A percentile compares a stretch with the other conserved stretches of the same genome.
Evolutionary conservation across 2,329 filamentous ascomycete genomes (phyloP).

Genomic region (Trichoderma sp.): DNA sequence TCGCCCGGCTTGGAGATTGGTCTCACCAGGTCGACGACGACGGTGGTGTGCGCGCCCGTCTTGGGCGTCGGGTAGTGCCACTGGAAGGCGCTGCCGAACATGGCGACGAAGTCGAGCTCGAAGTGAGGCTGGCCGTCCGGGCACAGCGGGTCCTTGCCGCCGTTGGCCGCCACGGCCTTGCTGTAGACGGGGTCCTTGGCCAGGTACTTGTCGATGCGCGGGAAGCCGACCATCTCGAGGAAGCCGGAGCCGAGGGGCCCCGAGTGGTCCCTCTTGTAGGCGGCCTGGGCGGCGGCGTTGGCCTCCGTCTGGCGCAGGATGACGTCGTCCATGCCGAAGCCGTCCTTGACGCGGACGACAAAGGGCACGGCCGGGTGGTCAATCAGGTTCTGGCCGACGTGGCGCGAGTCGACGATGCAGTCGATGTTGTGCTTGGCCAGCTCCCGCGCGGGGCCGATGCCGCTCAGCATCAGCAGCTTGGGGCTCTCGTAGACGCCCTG

Average conservation of each 20-base stretch:
- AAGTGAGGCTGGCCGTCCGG: constrained; percentile 62
- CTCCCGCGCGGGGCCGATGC: constrained; percentile 60
- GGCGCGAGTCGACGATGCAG: constrained; percentile 57
- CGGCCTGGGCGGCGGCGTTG: constrained; percentile 40
- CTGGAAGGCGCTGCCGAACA: constrained; percentile 56
- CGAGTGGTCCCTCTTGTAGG: constrained; percentile 44
- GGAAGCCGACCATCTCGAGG: constrained; percentile 58
- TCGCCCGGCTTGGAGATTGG: constrained; percentile 51
- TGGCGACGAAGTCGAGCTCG: constrained; percentile 62
- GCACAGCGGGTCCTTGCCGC: constrained; percentile 55
- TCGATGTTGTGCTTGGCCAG: constrained; percentile 57
- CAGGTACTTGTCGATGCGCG: constrained; percentile 58
- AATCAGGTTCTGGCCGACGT: constrained; percentile 66
- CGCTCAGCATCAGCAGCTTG: constrained; percentile 65
- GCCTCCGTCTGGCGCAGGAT: constrained; percentile 44
- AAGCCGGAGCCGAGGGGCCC: constrained; percentile 47
- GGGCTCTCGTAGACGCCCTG: constrained; percentile 64
- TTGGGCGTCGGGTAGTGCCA: constrained; percentile 49
- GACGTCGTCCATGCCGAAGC: constrained; percentile 45
- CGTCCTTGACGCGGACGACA: constrained; percentile 50
- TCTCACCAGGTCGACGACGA: constrained; percentile 54
- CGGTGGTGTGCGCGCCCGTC: constrained; percentile 55
- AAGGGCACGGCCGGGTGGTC: constrained; percentile 61
- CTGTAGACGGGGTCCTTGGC: constrained; percentile 52
- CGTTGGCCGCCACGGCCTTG: constrained; percentile 46